phyloP scores from a whole-genome alignment of 1,284 basidiomycete genomes.

The Ganoderma lucidum region DNA sequence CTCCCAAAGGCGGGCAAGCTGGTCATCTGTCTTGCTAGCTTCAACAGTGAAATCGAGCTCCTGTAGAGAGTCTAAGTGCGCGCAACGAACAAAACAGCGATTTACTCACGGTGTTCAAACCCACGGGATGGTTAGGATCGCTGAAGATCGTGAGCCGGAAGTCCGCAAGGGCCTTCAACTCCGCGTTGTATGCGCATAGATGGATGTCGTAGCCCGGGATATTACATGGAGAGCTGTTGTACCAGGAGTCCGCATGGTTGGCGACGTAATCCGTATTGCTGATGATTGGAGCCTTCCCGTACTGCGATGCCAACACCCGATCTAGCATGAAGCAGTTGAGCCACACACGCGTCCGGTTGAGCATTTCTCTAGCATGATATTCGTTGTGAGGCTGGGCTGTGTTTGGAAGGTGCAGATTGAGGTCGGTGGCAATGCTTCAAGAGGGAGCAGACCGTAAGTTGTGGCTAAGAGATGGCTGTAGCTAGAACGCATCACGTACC shows the following conservation, averaged over 20 bases:
- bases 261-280: constrained; percentile 78
- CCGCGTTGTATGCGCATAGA: constrained; percentile 75
- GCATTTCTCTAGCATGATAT: constrained; percentile 79
- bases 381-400: constrained; percentile 75
- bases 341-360: constrained; percentile 90
- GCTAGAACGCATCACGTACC: constrained; percentile 46
- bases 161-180: constrained; percentile 67
- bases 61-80: constrained; percentile 43
- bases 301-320: constrained; percentile 82
- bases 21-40: constrained; percentile 73
- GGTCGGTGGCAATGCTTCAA: constrained; percentile 77
- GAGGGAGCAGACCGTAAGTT: constrained; percentile 4
- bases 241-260: constrained; percentile 79
- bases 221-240: constrained; percentile 71
- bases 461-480: neutral
- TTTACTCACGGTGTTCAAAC: constrained; percentile 67
- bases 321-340: constrained; percentile 88
- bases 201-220: constrained; percentile 80
- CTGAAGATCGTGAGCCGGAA: constrained; percentile 74
- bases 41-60: constrained; percentile 67
- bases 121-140: constrained; percentile 76
- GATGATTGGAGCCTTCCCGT: constrained; percentile 84
- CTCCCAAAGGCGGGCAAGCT: constrained; percentile 57
- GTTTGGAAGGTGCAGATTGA: constrained; percentile 82
- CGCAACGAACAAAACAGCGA: neutral